Base-by-base conservation (phyloP, 2,329 filamentous ascomycete species). In the Myriangium duriaei region DNA sequence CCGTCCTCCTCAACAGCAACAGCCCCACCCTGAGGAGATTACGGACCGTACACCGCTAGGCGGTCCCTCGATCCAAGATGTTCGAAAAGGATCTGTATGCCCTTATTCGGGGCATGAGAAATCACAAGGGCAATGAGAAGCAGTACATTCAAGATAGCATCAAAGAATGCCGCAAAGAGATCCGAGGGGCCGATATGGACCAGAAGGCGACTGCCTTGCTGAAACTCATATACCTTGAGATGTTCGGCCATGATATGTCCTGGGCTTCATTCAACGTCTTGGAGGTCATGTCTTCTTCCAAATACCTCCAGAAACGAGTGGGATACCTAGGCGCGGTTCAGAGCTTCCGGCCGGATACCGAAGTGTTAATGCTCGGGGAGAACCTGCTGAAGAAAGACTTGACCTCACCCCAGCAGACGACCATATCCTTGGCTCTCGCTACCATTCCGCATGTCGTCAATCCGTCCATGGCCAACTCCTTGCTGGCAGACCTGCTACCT, bases 71-170 rank as follows among this genome's bases (percentile, higher is more conserved):
- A 10, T 13, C 5, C 38, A 44, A 10, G 46, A 96, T 87, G 91
- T 98, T 98, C 66, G 91, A 98, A 63, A 98, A 98, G 65, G 95
- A 91, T 30, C 75, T 98, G 13, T 94, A 95, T 63, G 88, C 96
- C 75, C 87, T 98, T 69, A 98, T 98, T 53, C 76, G 87, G 62
- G 91, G 91, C 53, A 69, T 98, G 56, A 80, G 91, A 49, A 91
- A 88, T 58, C 87, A 96, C 67, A 95, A 94, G 62, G 88, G 88
- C 51, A 81, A 79, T 55, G 91, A 98, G 65, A 82, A 81, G 59
- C 85, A 92, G 57, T 98, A 96, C 61, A 92, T 98, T 43, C 81
- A 93, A 56, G 80, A 84, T 59, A 86, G 80, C 54, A 66, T 96
- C 56, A 87, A 86, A 67, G 91, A 98, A 81, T 98, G 91, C 62